phyloP scores from a whole-genome alignment of 768 basidiomycete species.

The Lentinula guzmanii region DNA sequence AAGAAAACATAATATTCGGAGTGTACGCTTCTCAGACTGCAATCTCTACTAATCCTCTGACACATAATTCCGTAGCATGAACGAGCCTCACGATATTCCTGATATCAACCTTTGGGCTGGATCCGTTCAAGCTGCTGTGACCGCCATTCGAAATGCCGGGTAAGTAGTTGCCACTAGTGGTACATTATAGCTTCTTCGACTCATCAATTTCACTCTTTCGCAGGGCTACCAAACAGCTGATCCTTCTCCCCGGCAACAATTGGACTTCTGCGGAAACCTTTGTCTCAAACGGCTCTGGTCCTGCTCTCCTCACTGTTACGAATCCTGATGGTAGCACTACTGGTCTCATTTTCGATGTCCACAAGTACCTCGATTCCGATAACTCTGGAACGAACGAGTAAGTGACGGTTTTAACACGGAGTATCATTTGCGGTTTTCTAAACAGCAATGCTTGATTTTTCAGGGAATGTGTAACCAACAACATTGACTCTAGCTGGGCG shows the following conservation, averaged over 20 bases:
- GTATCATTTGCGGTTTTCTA: not conserved
- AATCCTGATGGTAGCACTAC: conserved; percentile 40
- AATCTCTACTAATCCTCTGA: not conserved
- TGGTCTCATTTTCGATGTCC: conserved; percentile 54
- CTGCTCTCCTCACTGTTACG: conserved; percentile 35
- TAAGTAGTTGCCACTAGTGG: conserved; percentile 9
- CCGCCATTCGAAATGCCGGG: conserved; percentile 54
- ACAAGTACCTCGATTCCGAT: conserved; percentile 56
- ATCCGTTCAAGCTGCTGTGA: conserved; percentile 54
- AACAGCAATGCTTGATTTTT: conserved; percentile 15
- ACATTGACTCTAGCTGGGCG: conserved; percentile 39
- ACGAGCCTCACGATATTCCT: conserved; percentile 57
- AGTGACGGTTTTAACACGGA: not conserved
- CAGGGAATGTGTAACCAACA: conserved; percentile 46
- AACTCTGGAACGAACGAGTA: conserved; percentile 30
- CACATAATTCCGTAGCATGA: conserved; percentile 36
- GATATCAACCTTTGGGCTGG: conserved; percentile 41
- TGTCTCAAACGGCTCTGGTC: conserved; percentile 43
- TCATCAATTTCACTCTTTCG: not conserved
- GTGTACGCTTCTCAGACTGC: conserved; percentile 26
- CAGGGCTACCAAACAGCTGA: conserved; percentile 47
- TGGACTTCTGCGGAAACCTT: conserved; percentile 50
- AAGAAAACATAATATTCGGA: conserved; percentile 40
- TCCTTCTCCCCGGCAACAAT: conserved; percentile 55
- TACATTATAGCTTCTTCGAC: not conserved